A percentile compares a stretch with the other conserved stretches of the same genome.
phyloP scores from a whole-genome alignment of 345 rosid genomes.

The Rhizophora apiculata region DNA sequence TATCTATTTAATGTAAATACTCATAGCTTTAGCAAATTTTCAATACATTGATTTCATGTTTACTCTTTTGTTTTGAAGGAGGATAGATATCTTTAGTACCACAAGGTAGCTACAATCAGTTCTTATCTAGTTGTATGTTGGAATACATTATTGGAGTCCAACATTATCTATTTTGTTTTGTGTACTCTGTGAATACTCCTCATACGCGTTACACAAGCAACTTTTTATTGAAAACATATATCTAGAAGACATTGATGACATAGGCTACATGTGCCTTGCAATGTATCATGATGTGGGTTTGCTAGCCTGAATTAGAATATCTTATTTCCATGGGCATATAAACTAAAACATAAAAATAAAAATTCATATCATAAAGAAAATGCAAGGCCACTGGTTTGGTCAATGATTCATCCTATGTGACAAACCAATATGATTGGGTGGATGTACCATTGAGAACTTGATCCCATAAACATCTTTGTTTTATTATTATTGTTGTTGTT shows the following conservation, averaged over 20 bases:
- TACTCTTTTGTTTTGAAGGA: neutral
- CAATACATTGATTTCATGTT: neutral
- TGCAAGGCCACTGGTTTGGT: no score
- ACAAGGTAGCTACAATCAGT: neutral
- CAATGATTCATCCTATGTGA: no score
- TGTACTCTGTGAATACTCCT: neutral
- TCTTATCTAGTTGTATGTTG: neutral
- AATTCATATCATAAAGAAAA: no score
- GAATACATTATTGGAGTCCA: no score
- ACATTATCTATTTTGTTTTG: neutral
- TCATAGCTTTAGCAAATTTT: neutral
- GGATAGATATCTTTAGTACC: neutral
- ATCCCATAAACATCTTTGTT: no score
- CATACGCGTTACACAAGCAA: neutral
- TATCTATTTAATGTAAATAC: constrained; percentile 72
- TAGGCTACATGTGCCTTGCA: no score
- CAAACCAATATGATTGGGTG: no score
- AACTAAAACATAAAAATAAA: no score
- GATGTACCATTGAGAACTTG: no score
- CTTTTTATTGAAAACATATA: neutral
- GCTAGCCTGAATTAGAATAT: no score
- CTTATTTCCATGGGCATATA: no score
- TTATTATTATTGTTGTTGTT: no score
- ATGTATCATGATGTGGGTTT: neutral
- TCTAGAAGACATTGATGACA: neutral